A percentile compares a stretch with the other conserved stretches of the same genome.
phyloP scores from a whole-genome alignment of 306 rosid species.

The Quillaja saponaria region DNA sequence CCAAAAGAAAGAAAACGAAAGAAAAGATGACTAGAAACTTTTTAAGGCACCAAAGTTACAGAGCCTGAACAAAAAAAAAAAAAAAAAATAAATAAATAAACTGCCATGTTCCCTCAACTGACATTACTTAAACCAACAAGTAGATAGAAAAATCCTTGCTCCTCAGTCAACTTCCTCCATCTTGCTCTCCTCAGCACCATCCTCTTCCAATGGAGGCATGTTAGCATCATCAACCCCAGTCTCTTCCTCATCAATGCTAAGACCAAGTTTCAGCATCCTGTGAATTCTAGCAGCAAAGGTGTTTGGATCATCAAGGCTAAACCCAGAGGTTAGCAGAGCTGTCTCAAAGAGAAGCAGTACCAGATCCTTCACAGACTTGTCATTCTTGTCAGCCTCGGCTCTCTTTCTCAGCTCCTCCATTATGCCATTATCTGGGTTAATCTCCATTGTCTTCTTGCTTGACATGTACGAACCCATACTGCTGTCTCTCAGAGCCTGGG shows the following conservation, averaged over 20 bases:
- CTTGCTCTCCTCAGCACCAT: slow-evolving; percentile 65
- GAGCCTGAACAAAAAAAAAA: too few species aligned
- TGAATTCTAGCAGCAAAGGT: slow-evolving; percentile 65
- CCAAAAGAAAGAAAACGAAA: too few species aligned
- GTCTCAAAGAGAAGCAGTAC: slow-evolving; percentile 67
- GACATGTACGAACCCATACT: slow-evolving; percentile 75
- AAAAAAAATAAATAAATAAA: background rate
- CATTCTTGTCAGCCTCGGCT: slow-evolving; percentile 62
- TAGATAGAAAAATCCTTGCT: background rate
- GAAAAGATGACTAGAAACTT: too few species aligned
- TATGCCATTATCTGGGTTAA: slow-evolving; percentile 70
- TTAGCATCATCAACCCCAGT: slow-evolving; percentile 51
- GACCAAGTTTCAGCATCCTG: slow-evolving; percentile 71
- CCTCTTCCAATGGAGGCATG: slow-evolving; percentile 69
- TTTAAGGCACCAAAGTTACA: background rate
- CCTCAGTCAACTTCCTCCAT: slow-evolving; percentile 75
- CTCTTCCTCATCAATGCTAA: slow-evolving; percentile 62
- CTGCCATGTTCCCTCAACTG: background rate
- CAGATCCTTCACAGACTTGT: slow-evolving; percentile 65
- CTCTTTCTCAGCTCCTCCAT: slow-evolving; percentile 76
- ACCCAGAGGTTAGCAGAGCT: slow-evolving; percentile 64
- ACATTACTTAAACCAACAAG: background rate
- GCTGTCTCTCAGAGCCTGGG: slow-evolving; percentile 67
- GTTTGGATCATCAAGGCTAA: slow-evolving; percentile 73
- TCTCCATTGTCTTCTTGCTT: slow-evolving; percentile 76